Conservation (phyloP, 2,329 filamentous ascomycete species). For the Aureobasidium vineae region DNA sequence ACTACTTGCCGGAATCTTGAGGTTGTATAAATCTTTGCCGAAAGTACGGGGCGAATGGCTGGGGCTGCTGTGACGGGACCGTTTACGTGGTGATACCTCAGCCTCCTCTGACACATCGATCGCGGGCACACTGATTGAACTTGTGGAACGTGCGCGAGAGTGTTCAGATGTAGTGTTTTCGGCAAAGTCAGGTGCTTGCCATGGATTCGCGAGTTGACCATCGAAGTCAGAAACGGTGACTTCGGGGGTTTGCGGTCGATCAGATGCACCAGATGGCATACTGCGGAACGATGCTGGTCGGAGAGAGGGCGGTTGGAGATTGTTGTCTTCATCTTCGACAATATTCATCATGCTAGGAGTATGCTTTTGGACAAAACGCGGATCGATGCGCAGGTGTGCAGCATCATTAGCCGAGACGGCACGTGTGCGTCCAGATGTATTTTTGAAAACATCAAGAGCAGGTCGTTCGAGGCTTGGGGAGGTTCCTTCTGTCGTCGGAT, state of each 20-base stretch:
- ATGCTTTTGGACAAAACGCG: constrained; percentile 29
- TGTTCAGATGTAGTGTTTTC: neutral
- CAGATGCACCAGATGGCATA: neutral
- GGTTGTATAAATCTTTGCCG: constrained; percentile 42
- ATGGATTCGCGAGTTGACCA: neutral
- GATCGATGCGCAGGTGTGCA: constrained; percentile 47
- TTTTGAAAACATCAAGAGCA: constrained; percentile 34
- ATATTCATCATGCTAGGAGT: constrained; percentile 25
- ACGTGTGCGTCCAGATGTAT: constrained; percentile 40
- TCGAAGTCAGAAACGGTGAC: constrained; percentile 21
- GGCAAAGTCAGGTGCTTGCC: neutral
- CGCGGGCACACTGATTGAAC: neutral
- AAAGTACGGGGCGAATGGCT: constrained; percentile 34
- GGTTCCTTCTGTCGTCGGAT: constrained; percentile 20
- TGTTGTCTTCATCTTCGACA: constrained; percentile 32
- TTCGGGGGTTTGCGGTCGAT: constrained; percentile 8
- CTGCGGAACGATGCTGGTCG: constrained; percentile 26
- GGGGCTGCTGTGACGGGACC: constrained; percentile 8
- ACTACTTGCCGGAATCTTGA: constrained; percentile 41
- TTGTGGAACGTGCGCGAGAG: neutral
- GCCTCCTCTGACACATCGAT: neutral
- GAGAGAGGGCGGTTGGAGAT: constrained; percentile 11
- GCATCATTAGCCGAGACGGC: constrained; percentile 63
- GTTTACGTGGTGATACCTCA: neutral
- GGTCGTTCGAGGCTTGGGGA: constrained; percentile 16